These are phyloP conservation scores for Heliocybe sulcata DNA, from an alignment of 1,284 basidiomycete genomes.

Conservation along the genomic window DNA sequence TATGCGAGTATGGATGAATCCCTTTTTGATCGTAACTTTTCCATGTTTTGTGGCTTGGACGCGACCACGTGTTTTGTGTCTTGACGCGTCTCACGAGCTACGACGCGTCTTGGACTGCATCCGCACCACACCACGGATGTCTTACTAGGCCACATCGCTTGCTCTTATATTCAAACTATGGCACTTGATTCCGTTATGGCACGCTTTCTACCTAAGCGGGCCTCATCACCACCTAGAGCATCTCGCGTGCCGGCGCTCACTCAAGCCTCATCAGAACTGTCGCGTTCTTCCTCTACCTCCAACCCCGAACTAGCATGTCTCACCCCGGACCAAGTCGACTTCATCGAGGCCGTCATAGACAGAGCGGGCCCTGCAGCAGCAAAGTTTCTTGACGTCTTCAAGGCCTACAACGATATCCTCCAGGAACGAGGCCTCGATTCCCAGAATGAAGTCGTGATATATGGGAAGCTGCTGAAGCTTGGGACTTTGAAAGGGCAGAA, in stretches of 20 bases:
- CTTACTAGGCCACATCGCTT: too few relatives aligned
- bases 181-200: slow-evolving; percentile 15
- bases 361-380: slow-evolving; percentile 58
- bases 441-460: slow-evolving; percentile 73
- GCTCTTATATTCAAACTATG: not conserved
- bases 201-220: slow-evolving; percentile 20
- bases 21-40: not conserved
- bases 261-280: slow-evolving; percentile 32
- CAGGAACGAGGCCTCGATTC: slow-evolving; percentile 67
- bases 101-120: not conserved
- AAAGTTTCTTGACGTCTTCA: slow-evolving; percentile 71
- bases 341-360: slow-evolving; percentile 67
- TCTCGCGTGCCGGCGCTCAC: slow-evolving; percentile 9
- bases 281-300: slow-evolving; percentile 37
- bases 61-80: not conserved
- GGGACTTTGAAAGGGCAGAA: slow-evolving; percentile 68
- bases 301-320: slow-evolving; percentile 53
- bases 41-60: not conserved
- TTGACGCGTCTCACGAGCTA: not conserved
- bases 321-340: slow-evolving; percentile 51
- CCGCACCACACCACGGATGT: too few relatives aligned
- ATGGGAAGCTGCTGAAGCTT: slow-evolving; percentile 71
- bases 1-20: not conserved
- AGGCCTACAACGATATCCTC: slow-evolving; percentile 73
- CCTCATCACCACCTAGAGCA: slow-evolving; percentile 20